Evolutionary conservation across 2,329 filamentous ascomycete species (phyloP).

Genomic region (Teratosphaeriaceae sp.): DNA sequence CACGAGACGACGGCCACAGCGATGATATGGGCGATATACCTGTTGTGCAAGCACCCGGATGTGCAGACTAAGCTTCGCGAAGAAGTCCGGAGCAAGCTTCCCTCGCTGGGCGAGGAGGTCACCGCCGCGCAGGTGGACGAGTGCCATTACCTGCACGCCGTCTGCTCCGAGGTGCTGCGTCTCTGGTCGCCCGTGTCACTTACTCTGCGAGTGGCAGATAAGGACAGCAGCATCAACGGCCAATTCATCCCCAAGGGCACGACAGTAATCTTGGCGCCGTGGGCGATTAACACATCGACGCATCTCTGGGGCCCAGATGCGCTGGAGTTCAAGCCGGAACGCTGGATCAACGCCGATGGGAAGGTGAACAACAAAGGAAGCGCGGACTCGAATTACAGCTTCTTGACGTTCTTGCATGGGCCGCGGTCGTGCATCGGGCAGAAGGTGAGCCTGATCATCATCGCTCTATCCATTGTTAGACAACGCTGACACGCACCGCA

Average conservation of each 20-base stretch:
- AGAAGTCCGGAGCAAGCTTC: conserved; percentile 44
- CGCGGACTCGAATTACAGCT: conserved; percentile 67
- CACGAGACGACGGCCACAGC: conserved; percentile 36
- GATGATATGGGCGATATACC: conserved; percentile 49
- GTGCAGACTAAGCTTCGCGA: conserved; percentile 43
- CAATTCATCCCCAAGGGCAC: conserved; percentile 65
- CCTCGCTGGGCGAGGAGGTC: conserved; percentile 39
- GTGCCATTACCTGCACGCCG: conserved; percentile 72
- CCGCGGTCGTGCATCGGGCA: conserved; percentile 80
- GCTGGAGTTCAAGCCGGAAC: conserved; percentile 67
- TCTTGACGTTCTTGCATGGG: conserved; percentile 79
- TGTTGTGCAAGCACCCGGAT: conserved; percentile 44
- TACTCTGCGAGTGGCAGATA: conserved; percentile 59
- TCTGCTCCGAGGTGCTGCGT: conserved; percentile 71
- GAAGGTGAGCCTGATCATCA: conserved; percentile 23
- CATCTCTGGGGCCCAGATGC: conserved; percentile 73
- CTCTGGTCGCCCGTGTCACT: conserved; percentile 65
- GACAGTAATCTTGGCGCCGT: conserved; percentile 55
- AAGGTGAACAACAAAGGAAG: conserved; percentile 59
- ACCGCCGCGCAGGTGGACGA: conserved; percentile 57
- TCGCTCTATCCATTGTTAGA: neutral
- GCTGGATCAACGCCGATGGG: conserved; percentile 57
- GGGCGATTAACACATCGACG: conserved; percentile 63
- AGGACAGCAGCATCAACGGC: conserved; percentile 59
- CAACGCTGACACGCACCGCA: neutral